Conservation (phyloP, 805 yeast species). For the Saturnispora bothae region DNA sequence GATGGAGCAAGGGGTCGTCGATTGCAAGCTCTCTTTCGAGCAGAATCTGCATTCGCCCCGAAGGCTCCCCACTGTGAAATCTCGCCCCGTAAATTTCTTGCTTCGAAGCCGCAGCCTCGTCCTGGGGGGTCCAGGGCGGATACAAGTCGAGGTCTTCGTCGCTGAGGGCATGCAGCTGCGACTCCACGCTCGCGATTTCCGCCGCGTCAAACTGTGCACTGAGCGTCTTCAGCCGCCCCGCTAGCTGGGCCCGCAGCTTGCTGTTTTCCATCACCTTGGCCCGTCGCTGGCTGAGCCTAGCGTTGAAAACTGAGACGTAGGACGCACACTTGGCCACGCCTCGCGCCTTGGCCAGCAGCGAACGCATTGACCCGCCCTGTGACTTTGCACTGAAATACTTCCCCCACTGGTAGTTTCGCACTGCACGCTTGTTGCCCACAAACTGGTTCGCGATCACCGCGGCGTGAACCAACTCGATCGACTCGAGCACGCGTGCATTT, state of each 20-base stretch:
- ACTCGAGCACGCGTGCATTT: slow-evolving; percentile 26
- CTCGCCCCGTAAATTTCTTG: slow-evolving; percentile 4
- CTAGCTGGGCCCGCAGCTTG: background rate
- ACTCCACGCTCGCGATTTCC: background rate
- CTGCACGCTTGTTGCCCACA: slow-evolving; percentile 31
- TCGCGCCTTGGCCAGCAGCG: background rate
- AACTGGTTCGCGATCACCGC: slow-evolving; percentile 36
- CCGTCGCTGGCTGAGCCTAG: background rate
- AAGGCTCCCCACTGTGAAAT: too few relatives aligned
- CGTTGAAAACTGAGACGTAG: background rate
- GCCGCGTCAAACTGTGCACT: background rate
- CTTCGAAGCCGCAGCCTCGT: background rate
- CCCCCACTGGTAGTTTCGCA: slow-evolving; percentile 38
- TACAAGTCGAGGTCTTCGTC: background rate
- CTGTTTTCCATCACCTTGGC: background rate
- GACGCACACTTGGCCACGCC: slow-evolving; percentile 10
- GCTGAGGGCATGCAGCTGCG: background rate
- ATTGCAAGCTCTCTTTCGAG: slow-evolving; percentile 22
- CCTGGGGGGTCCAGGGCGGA: background rate
- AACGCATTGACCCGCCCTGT: background rate
- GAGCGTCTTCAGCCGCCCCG: background rate
- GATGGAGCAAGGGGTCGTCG: slow-evolving; percentile 31
- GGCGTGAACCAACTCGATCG: slow-evolving; percentile 41
- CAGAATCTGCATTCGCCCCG: too few relatives aligned
- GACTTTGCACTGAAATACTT: slow-evolving; percentile 35